phyloP scores from a whole-genome alignment of 2,329 filamentous ascomycete genomes.

The Epichloe amarillans region DNA sequence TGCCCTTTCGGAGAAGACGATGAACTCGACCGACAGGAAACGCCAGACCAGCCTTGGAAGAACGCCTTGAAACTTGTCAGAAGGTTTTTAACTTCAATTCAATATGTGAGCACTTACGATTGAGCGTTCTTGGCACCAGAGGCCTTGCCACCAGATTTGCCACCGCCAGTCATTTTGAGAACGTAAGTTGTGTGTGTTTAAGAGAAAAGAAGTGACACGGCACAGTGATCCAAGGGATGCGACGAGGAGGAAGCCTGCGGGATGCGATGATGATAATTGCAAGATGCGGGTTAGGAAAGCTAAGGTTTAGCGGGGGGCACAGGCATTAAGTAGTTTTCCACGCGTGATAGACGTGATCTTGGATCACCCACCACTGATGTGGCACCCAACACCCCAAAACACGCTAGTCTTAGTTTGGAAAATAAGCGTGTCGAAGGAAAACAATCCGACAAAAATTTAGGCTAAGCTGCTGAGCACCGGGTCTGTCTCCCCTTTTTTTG shows the following conservation, averaged over 20 bases:
- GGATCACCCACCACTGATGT: conserved; percentile 29
- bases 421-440: conserved; percentile 12
- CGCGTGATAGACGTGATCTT: conserved; percentile 31
- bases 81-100: background rate
- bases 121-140: conserved; percentile 98
- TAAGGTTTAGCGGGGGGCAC: conserved; percentile 29
- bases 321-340: conserved; percentile 45
- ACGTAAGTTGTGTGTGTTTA: conserved; percentile 10
- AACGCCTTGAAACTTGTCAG: conserved; percentile 51
- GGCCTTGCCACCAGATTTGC: conserved; percentile 99
- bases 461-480: conserved; percentile 7
- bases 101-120: conserved; percentile 56
- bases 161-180: conserved; percentile 98
- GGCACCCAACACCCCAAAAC: background rate
- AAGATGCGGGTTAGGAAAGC: conserved; percentile 19
- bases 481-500: no score
- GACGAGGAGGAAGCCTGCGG: conserved; percentile 15
- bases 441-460: conserved; percentile 17
- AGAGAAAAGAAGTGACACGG: background rate
- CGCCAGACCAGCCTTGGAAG: conserved; percentile 96
- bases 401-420: conserved; percentile 21
- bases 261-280: conserved; percentile 25
- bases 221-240: conserved; percentile 7
- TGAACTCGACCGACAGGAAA: conserved; percentile 99
- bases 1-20: conserved; percentile 96